These are phyloP conservation scores for Aureobasidium sp. DNA, from an alignment of 2,329 filamentous ascomycete species.

Conservation along the genomic window DNA sequence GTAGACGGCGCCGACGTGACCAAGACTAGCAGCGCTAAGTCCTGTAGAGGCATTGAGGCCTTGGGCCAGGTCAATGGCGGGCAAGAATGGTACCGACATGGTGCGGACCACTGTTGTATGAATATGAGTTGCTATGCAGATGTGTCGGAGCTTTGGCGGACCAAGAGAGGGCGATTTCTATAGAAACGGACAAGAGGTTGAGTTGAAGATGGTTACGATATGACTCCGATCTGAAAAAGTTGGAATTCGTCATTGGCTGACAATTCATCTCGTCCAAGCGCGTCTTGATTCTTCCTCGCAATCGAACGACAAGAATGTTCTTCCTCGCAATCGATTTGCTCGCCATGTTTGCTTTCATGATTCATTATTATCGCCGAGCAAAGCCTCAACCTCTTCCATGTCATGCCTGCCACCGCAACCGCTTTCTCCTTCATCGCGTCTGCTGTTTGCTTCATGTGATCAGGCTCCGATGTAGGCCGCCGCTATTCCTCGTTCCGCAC, in stretches of 20 bases:
- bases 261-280: not conserved
- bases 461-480: not conserved
- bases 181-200: not conserved
- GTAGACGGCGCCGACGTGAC: conserved; percentile 51
- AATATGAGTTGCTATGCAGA: not conserved
- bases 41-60: conserved; percentile 39
- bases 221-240: not conserved
- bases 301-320: not conserved
- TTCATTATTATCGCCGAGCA: not conserved
- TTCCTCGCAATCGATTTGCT: not conserved
- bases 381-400: not conserved
- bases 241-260: conserved; percentile 6
- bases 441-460: not conserved
- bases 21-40: conserved; percentile 42
- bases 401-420: not conserved
- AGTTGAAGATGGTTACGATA: not conserved
- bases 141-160: not conserved
- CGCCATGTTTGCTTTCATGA: not conserved
- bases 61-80: conserved; percentile 38
- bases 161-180: not conserved
- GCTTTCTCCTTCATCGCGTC: not conserved
- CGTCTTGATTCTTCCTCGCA: not conserved
- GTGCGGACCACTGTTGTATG: conserved; percentile 8
- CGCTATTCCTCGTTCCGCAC: not conserved
- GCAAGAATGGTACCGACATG: conserved; percentile 39